A percentile compares a stretch with the other conserved stretches of the same genome.
These are phyloP conservation scores for Laetiporus sulphureus DNA, from an alignment of 1,284 basidiomycete genomes.

Conservation along the genomic window DNA sequence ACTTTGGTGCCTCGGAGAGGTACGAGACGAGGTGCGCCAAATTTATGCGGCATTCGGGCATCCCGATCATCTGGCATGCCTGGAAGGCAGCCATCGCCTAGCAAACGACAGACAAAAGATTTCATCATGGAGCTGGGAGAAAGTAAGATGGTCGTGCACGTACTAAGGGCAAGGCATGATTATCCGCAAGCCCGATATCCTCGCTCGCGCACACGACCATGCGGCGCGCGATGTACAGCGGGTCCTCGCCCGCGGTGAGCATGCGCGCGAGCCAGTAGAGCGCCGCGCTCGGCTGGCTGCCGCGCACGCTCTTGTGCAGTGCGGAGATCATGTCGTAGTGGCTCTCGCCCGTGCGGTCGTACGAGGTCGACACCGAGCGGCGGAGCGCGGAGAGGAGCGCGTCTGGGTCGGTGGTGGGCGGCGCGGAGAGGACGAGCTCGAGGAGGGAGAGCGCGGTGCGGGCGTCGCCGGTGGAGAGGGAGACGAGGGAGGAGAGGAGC, in stretches of 20 bases:
- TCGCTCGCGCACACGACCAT: slow-evolving; percentile 84
- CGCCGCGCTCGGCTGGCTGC: slow-evolving; percentile 73
- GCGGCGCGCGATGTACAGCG: slow-evolving; percentile 76
- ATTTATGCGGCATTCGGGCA: slow-evolving; percentile 78
- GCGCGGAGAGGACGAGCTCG: slow-evolving; percentile 49
- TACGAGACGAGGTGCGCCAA: slow-evolving; percentile 80
- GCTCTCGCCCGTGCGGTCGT: slow-evolving; percentile 72
- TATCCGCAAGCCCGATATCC: slow-evolving; percentile 79
- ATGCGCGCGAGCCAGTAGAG: slow-evolving; percentile 88
- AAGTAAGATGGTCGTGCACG: slow-evolving; percentile 18
- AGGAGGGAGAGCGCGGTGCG: slow-evolving; percentile 63
- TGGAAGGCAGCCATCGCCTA: slow-evolving; percentile 75
- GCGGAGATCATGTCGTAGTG: slow-evolving; percentile 88
- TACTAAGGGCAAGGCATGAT: slow-evolving; percentile 65
- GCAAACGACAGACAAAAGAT: slow-evolving; percentile 1
- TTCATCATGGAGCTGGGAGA: neutral
- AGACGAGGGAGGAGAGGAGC: slow-evolving; percentile 44
- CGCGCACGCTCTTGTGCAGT: slow-evolving; percentile 82
- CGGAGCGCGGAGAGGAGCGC: slow-evolving; percentile 44
- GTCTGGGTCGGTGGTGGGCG: slow-evolving; percentile 32
- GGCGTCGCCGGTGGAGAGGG: slow-evolving; percentile 62
- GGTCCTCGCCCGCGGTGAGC: slow-evolving; percentile 84
- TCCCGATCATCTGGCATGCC: slow-evolving; percentile 79
- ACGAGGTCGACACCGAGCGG: slow-evolving; percentile 52
- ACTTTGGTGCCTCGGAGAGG: slow-evolving; percentile 80